phyloP scores from a whole-genome alignment of 331 rosid species.

The Acacia concinna region DNA sequence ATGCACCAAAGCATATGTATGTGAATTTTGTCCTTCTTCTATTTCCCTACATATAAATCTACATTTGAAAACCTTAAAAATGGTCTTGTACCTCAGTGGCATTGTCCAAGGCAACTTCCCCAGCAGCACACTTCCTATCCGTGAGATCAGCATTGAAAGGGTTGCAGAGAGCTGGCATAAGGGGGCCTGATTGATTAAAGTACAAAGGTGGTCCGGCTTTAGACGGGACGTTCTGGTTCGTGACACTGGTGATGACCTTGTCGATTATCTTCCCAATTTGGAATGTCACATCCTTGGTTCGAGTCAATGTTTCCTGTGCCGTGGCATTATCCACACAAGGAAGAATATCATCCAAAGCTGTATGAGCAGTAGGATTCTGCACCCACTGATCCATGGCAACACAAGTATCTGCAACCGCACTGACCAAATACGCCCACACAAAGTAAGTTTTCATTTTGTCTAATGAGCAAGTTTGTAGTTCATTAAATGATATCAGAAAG shows the following conservation, averaged over 20 bases:
- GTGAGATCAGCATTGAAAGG: slow-evolving; percentile 50
- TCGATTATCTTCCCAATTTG: slow-evolving; percentile 37
- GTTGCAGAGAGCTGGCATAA: slow-evolving; percentile 68
- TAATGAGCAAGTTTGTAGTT: not conserved
- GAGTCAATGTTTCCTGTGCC: slow-evolving; percentile 21
- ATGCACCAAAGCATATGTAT: not conserved
- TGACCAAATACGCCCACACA: slow-evolving; percentile 1
- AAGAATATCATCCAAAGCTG: slow-evolving; percentile 51
- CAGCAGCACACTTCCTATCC: slow-evolving; percentile 41
- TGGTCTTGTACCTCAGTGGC: slow-evolving; percentile 46
- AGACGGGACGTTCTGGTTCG: slow-evolving; percentile 34
- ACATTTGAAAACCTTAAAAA: not conserved
- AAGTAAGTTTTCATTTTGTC: not conserved
- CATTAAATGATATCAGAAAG: not conserved
- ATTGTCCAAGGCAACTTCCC: slow-evolving; percentile 46
- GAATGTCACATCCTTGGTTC: slow-evolving; percentile 29
- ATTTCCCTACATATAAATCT: not conserved
- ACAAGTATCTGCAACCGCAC: slow-evolving; percentile 49
- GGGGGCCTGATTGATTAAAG: slow-evolving; percentile 70
- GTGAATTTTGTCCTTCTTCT: not conserved
- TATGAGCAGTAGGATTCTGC: slow-evolving; percentile 45
- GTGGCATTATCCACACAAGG: slow-evolving; percentile 53
- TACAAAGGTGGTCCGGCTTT: slow-evolving; percentile 12
- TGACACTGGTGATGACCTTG: slow-evolving; percentile 15
- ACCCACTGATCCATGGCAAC: slow-evolving; percentile 61